Percentiles rank a stretch among this genome's conserved stretches.
Conservation (phyloP, 805 yeast species). For the Starmerella riodocensis region DNA sequence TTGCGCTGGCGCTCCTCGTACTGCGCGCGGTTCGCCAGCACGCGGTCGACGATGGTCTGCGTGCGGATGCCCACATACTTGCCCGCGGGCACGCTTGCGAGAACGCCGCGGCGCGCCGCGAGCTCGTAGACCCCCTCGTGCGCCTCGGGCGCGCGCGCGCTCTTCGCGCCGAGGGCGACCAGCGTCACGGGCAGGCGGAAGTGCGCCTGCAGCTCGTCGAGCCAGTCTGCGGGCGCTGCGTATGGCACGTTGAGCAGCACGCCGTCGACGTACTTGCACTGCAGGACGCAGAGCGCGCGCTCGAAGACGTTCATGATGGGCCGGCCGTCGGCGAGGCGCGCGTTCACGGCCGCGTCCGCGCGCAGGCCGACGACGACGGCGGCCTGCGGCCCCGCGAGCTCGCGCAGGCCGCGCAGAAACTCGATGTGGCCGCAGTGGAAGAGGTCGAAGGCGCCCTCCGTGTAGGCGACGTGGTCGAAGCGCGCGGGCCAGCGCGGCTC, state of each 20-base stretch:
- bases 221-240: slow-evolving; percentile 32
- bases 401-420: slow-evolving; percentile 41
- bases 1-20: slow-evolving; percentile 78
- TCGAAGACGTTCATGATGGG: slow-evolving; percentile 85
- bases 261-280: slow-evolving; percentile 74
- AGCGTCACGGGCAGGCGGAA: not conserved
- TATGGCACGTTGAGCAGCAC: slow-evolving; percentile 57
- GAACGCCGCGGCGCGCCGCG: slow-evolving; percentile 29
- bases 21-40: slow-evolving; percentile 48
- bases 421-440: slow-evolving; percentile 90
- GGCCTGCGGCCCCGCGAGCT: slow-evolving; percentile 31
- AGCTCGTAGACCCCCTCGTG: slow-evolving; percentile 14
- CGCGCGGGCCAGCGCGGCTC: slow-evolving; percentile 3
- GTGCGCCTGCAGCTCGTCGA: slow-evolving; percentile 27
- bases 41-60: slow-evolving; percentile 60
- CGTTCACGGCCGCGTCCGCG: slow-evolving; percentile 44
- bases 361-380: slow-evolving; percentile 55
- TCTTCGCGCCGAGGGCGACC: slow-evolving; percentile 9
- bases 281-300: slow-evolving; percentile 74
- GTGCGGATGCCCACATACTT: slow-evolving; percentile 54
- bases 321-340: slow-evolving; percentile 46
- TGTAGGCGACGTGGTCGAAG: slow-evolving; percentile 30
- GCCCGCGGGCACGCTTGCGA: slow-evolving; percentile 38
- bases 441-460: slow-evolving; percentile 80
- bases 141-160: not conserved